A percentile compares a stretch with the other conserved stretches of the same genome.
Evolutionary conservation across 1,284 basidiomycete genomes (phyloP).

Genomic region (Coniferiporia sulphurascens): DNA sequence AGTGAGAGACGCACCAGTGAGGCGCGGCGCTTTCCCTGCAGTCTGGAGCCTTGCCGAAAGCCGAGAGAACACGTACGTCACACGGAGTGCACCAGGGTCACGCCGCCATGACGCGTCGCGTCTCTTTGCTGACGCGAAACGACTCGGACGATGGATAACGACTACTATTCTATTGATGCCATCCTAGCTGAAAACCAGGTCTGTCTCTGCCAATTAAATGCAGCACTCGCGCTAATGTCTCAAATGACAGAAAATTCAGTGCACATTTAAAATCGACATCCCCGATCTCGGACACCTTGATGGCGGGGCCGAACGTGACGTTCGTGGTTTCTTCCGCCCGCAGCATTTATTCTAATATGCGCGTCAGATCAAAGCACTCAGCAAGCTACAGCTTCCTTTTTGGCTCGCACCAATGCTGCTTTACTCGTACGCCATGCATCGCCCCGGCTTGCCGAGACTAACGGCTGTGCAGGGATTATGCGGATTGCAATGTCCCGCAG

Average conservation of each 20-base stretch:
- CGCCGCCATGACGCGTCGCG: constrained; percentile 9
- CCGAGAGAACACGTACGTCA: constrained; percentile 9
- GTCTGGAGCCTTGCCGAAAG: not conserved
- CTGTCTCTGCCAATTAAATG: constrained; percentile 15
- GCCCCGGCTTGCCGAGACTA: not conserved
- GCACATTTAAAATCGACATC: constrained; percentile 83
- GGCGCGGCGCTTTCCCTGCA: not conserved
- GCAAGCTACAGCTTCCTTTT: constrained; percentile 76
- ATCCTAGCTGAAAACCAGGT: constrained; percentile 90
- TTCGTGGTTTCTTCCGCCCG: constrained; percentile 25
- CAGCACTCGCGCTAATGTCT: not conserved
- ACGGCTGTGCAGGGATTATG: constrained; percentile 60
- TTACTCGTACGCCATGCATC: constrained; percentile 58
- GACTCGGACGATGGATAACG: constrained; percentile 74
- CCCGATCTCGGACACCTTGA: constrained; percentile 83
- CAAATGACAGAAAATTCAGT: constrained; percentile 72
- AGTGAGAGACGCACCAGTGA: too few relatives aligned
- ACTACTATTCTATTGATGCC: constrained; percentile 84
- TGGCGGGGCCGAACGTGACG: constrained; percentile 77
- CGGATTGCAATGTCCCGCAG: constrained; percentile 76
- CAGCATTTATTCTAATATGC: constrained; percentile 2
- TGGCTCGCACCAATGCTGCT: constrained; percentile 85
- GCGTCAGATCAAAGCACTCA: constrained; percentile 61
- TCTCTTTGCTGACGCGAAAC: constrained; percentile 3
- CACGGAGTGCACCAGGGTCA: constrained; percentile 5